Conservation (phyloP, 2,329 filamentous ascomycete species). For the Nigrospora oryzae region DNA sequence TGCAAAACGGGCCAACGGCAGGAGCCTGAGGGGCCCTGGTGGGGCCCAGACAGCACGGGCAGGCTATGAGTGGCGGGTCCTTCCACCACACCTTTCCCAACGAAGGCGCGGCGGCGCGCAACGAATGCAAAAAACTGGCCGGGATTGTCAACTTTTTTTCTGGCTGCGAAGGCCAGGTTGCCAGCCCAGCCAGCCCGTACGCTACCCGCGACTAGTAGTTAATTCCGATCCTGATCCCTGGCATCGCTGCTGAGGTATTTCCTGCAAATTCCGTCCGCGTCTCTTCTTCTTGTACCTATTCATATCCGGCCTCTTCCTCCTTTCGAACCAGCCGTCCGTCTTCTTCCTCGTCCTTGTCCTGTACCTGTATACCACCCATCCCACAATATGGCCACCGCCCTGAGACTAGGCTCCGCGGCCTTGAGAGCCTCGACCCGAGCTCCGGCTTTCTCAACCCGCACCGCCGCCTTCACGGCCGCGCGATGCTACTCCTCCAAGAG, state of each 20-base stretch:
- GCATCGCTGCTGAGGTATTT: conserved; percentile 2
- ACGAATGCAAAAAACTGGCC: background rate
- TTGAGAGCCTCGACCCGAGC: conserved; percentile 68
- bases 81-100: background rate
- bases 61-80: no score
- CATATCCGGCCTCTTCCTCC: no score
- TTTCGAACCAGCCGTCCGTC: background rate
- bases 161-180: background rate
- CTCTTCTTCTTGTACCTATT: background rate
- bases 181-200: no score
- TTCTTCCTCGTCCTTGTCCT: conserved; percentile 13
- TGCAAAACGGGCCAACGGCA: no score
- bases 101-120: background rate
- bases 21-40: no score
- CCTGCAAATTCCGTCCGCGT: conserved; percentile 1
- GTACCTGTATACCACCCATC: conserved; percentile 7
- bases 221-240: conserved; percentile 1
- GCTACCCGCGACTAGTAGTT: background rate
- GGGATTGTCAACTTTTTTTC: background rate
- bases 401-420: conserved; percentile 74
- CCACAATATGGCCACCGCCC: conserved; percentile 69
- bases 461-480: conserved; percentile 69
- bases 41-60: no score
- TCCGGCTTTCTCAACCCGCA: conserved; percentile 59
- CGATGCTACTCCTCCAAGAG: conserved; percentile 92